These are phyloP conservation scores for Bidens hawaiensis DNA, from an alignment of 140 eudicot species.

Conservation along the genomic window DNA sequence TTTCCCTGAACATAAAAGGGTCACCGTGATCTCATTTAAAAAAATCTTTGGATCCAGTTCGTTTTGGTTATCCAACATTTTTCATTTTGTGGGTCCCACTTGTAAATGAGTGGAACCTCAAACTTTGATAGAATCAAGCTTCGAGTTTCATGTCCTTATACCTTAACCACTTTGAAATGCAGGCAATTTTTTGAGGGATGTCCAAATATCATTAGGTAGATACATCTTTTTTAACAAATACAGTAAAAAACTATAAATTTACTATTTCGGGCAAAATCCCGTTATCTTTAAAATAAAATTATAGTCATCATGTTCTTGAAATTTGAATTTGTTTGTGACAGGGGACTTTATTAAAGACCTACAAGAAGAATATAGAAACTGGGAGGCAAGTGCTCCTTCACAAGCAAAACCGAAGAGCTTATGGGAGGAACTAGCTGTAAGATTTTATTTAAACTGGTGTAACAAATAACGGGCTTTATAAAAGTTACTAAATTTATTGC, in stretches of 20 bases:
- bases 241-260: conserved; percentile 13
- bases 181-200: conserved; percentile 95
- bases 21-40: not conserved
- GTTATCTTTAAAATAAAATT: conserved; percentile 16
- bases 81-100: conserved; percentile 24
- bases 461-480: not conserved
- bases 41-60: not conserved
- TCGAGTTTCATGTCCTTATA: conserved; percentile 35
- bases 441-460: conserved; percentile 3
- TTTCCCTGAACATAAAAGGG: not conserved
- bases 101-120: conserved; percentile 1
- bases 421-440: conserved; percentile 93
- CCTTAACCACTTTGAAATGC: conserved; percentile 67
- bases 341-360: conserved; percentile 89
- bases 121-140: conserved; percentile 19
- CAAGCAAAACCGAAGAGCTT: conserved; percentile 90
- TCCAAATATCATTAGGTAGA: conserved; percentile 96
- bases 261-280: conserved; percentile 11
- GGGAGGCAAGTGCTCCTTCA: conserved; percentile 80
- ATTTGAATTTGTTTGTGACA: conserved; percentile 25
- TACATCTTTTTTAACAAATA: conserved; percentile 33
- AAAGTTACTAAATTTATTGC: conserved; percentile 11
- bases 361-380: conserved; percentile 81
- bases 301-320: conserved; percentile 19
- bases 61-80: conserved; percentile 5